Evolutionary conservation across 148 eudicot species (phyloP).

Genomic region (Vaccinium myrtillus): DNA sequence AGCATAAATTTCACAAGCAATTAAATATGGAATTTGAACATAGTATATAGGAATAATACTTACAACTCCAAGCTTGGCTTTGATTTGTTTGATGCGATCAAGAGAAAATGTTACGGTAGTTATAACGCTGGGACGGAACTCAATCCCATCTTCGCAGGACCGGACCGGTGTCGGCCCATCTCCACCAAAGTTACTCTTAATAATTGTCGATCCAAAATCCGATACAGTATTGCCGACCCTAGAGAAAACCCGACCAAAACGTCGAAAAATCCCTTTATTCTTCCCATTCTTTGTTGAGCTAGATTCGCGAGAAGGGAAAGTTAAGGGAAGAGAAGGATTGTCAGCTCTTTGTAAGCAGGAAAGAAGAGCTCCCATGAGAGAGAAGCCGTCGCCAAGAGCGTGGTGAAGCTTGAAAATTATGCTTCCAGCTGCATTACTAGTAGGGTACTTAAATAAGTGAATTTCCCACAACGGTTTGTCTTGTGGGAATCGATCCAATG

Average conservation of each 20-base stretch:
- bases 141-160: slow-evolving; percentile 46
- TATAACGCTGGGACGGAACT: slow-evolving; percentile 42
- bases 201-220: slow-evolving; percentile 57
- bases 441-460: slow-evolving; percentile 64
- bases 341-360: slow-evolving; percentile 79
- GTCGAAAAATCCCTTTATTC: not conserved
- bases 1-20: no score
- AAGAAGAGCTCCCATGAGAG: slow-evolving; percentile 87
- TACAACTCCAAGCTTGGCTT: slow-evolving; percentile 3
- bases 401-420: slow-evolving; percentile 79
- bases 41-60: not conserved
- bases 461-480: slow-evolving; percentile 74
- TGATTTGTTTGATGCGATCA: slow-evolving; percentile 11
- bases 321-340: slow-evolving; percentile 60
- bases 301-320: slow-evolving; percentile 38
- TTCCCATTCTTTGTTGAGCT: not conserved
- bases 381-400: slow-evolving; percentile 77
- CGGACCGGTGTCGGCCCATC: slow-evolving; percentile 53
- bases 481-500: slow-evolving; percentile 51
- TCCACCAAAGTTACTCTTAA: slow-evolving; percentile 46
- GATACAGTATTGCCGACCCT: slow-evolving; percentile 31
- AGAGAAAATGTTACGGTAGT: slow-evolving; percentile 29
- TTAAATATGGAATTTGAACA: no score
- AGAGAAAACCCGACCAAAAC: slow-evolving; percentile 18
- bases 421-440: slow-evolving; percentile 60